Base-by-base conservation (phyloP, 2,329 filamentous ascomycete genomes). In the Cordyceps cateniannulata region DNA sequence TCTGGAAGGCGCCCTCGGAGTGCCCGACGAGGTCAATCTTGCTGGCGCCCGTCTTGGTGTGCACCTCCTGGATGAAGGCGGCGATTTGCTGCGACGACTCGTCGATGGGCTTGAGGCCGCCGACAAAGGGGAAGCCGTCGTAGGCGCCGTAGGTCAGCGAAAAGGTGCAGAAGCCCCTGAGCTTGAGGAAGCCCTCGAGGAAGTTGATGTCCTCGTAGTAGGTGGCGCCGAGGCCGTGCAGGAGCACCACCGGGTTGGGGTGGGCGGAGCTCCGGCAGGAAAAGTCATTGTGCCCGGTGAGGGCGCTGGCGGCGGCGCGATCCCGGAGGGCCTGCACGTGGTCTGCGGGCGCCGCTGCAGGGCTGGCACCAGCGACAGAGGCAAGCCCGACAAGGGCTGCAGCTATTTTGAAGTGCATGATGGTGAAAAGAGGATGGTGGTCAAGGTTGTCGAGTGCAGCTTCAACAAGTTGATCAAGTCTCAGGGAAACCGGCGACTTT, bases 1-100 rank as follows among this genome's bases (percentile, higher is more conserved):
- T n/a, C 53, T 65, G 65, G 45, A 68, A 64, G 25, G 45, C 66
- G 27, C 66, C 66, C 51, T 68, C 66, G 24, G 64, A 66, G 56
- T 68, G 66, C 22, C 66, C 65, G 38, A 67, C 61, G 7, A 68
- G 35, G 50, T 68, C 66, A 18, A 68, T 53, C 59, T 65, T 65
- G n/a, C 14, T 20, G n/a, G 65, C 61, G 7, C 62, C 63, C 3
- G 66, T 68, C 48, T 56, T 60, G 18, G 47, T 18, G 10, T 59
- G 42, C 20, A 68, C 66, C 32, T 64, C 32, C 1, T 40, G 48
- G 47, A 68, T 52, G 35, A 67, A 64, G 40, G 45, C 60, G 42
- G 64, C 65, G 32, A 68, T 66, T 32, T 65, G 35, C 4, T 49
- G 24, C 12, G 65, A 64, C 0, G 66, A 67, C 20, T 65, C 54